A percentile compares a stretch with the other conserved stretches of the same genome.
Conservation (phyloP, 768 basidiomycete species). For the Mycena rebaudengoi region DNA sequence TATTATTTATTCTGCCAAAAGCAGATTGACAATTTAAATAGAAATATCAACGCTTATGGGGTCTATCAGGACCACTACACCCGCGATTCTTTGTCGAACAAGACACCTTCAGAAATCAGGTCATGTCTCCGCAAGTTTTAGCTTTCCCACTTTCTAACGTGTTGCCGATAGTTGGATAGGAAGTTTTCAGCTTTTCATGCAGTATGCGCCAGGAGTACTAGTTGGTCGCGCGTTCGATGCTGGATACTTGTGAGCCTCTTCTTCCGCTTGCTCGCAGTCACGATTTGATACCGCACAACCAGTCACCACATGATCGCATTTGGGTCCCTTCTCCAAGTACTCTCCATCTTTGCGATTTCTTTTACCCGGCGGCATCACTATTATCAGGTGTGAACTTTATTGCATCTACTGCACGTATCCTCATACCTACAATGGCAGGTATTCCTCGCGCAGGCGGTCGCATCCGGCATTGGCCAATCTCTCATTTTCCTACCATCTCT, state of each 20-base stretch:
- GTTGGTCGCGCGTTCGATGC: conserved; percentile 21
- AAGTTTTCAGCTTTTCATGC: conserved; percentile 20
- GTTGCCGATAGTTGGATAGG: conserved; percentile 12
- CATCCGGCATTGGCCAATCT: conserved; percentile 17
- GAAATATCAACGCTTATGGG: conserved; percentile 18
- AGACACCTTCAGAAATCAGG: conserved; percentile 21
- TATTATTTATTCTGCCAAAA: neutral
- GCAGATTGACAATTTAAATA: neutral
- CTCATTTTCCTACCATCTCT: conserved; percentile 17
- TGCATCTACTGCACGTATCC: neutral
- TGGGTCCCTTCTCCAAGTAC: conserved; percentile 17
- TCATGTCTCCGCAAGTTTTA: neutral
- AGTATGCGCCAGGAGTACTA: conserved; percentile 18
- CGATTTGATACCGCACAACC: neutral
- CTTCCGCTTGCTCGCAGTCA: neutral
- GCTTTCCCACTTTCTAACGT: neutral
- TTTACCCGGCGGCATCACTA: conserved; percentile 14
- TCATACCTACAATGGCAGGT: conserved; percentile 2
- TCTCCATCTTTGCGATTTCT: conserved; percentile 21
- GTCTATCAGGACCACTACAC: conserved; percentile 24
- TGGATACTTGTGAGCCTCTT: conserved; percentile 18
- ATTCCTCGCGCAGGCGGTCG: conserved; percentile 18
- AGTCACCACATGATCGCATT: conserved; percentile 22
- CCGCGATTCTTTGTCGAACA: conserved; percentile 11
- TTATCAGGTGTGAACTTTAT: conserved; percentile 7